Evolutionary conservation across 805 yeast genomes (phyloP), one percentile per base, ranked within the genome.

Genomic region (Ogataea salicorniae): DNA sequence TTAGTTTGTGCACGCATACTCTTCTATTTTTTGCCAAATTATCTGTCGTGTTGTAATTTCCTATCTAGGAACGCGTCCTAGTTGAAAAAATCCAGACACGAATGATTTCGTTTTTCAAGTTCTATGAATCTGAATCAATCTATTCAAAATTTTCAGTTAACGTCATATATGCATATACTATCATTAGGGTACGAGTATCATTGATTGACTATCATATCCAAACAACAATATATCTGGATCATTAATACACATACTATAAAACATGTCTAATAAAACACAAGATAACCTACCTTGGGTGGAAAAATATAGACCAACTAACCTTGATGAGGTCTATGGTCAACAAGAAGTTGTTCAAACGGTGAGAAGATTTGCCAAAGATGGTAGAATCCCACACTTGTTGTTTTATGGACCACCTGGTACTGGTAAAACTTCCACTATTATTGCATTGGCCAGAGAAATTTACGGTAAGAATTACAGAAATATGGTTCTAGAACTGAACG

Each of bases 371-470:
- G 90, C 91, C 16, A 77, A 80, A 50, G 87, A 84, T 51, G 91
- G 94, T 11, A 80, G 81, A 56, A 72, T 92, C 35, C 99, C 99
- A 2, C 99, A 94, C 69, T 70, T 94, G 55, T 73, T 94, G 45
- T 94, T 94, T 68, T 94, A 94, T 65, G 97, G 96, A 0, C 96
- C 96, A 1, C 96, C 96, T 16, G 96, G 96, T 18, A 89, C 96
- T 0, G 96, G 96, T 55, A 89, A 89, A 64, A 89, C 96, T 0
- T 85, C 95, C 3, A 88, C 95, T 3, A 84, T 89, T 54, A 76
- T 85, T 20, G 97, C 97, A 1, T 68, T 91, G 48, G 96, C 97
- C 1, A 74, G 80, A 48, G 96, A 90, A 60, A 79, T 91, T 8
- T 91, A 85, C 62, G 99, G 99, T 2, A 69, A 75, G 16, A 79